A percentile compares a stretch with the other conserved stretches of the same genome.
Evolutionary conservation across 106 monocot species (phyloP).

Genomic region (Triglochin maritima): DNA sequence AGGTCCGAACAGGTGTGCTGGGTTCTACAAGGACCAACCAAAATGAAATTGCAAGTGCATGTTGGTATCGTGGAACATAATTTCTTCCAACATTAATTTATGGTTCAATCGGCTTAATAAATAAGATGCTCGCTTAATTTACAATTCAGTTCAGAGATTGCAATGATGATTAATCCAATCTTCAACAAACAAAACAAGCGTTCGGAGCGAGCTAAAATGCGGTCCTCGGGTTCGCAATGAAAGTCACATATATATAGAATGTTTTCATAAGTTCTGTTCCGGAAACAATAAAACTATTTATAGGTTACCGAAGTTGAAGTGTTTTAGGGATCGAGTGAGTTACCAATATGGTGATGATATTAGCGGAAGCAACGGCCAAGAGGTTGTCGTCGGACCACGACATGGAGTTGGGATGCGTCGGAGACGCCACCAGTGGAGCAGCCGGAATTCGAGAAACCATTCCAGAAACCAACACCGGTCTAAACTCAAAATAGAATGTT

Average conservation of each 20-base stretch:
- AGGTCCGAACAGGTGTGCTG: constrained; percentile 38
- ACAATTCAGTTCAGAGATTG: not conserved
- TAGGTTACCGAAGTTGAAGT: not conserved
- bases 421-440: constrained; percentile 47
- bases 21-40: constrained; percentile 42
- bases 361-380: constrained; percentile 66
- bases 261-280: no score
- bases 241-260: no score
- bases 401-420: constrained; percentile 69
- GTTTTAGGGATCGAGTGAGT: not conserved
- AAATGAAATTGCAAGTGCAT: not conserved
- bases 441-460: constrained; percentile 38
- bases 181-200: not conserved
- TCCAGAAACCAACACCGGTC: not conserved
- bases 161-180: no score
- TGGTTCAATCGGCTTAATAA: not conserved
- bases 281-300: not conserved
- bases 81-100: no score
- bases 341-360: constrained; percentile 81
- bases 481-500: no score
- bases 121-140: not conserved
- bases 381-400: constrained; percentile 89
- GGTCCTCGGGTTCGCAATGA: no score
- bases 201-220: no score
- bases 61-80: not conserved